Base-by-base conservation (phyloP, 2,329 filamentous ascomycete species). In the Fusarium albosuccineum region DNA sequence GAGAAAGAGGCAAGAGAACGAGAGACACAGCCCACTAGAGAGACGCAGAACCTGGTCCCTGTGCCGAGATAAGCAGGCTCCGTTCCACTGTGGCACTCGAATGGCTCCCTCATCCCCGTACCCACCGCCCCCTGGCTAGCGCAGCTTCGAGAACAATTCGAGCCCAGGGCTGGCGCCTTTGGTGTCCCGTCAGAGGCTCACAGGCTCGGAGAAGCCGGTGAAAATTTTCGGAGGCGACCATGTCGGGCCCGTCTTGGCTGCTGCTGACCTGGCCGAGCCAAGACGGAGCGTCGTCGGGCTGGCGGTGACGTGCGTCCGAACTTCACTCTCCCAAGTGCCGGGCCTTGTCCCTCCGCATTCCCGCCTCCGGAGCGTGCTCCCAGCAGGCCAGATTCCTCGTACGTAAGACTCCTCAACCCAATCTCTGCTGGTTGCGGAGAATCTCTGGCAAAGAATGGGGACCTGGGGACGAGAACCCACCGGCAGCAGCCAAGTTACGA, bases 321-420 rank as follows among this genome's bases (percentile, higher is more conserved):
- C 16, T n/a, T 26, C 34, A 11, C 17, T 37, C 29, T 22, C 30
- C 5, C 33, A 44, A 33, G 33, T 51, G 40, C 30, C 42, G 42
- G 14, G 46, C 42, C 29, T 46, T 27, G 13, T 39, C 42, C 41
- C 64, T 67, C 64, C 64, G 64, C 64, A 67, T 68, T 67, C 48
- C 60, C 22, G 6, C 9, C 22, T 22, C 22, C 22, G 22, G 4
- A 22, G 22, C 22, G 22, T 22, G 22, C 22, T 22, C 22, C 22
- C 22, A 22, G 22, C 22, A 22, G 22, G 22, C 22, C 22, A 22
- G 17, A 40, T 65, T 67, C 26, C 41, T 33, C 17, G 60, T 67
- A 67, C 64, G 64, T 67, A 67, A 67, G 53, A 55, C 64, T 67
- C 64, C 64, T 67, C 64, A 67, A 67, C 64, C 26, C 64, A 68